Base-by-base conservation (phyloP, 495 filamentous ascomycete genomes). In the Penicillium bialowiezense region DNA sequence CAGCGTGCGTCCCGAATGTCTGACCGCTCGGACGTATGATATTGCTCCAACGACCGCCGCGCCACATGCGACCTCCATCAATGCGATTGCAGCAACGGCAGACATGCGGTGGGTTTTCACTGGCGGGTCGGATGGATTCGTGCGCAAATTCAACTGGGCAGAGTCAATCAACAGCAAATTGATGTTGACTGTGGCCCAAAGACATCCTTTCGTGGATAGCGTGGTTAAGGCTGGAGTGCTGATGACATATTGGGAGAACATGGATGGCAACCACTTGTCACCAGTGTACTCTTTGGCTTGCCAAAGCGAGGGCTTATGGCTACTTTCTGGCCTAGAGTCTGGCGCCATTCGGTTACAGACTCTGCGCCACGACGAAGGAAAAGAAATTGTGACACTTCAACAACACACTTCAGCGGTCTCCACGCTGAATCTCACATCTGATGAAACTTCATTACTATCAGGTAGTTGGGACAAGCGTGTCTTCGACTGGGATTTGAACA, bases 1-100 rank as follows among this genome's bases (percentile, higher is more conserved):
- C 0, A 79, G 70, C 33, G 74, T 92, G 26, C 86, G 89, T n/a
- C 69, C 85, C 23, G 95, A 96, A 60, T 89, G 82, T 36, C 73
- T 92, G 19, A 86, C 81, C 7, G 93, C 95, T n/a, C 68, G 77
- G 21, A 84, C 84, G 12, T 99, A 97, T 76, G 93, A 99, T 67
- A 96, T 99, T 34, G 86, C 92, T 6, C 93, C 93, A 6, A 97
- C 95, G 18, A 96, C 96, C 65, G 93, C 93, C 12, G 93, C 93
- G 2, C 93, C 93, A 3, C 91, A 96, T 64, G 86, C 88, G 49
- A 99, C 93, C 10, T 97, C 91, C 28, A 89, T 99, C 72, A 99
- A 99, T 60, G 85, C 90, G 3, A 78, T 97, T 36, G 84, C 90
- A 19, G 81, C 93, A 28, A 99, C 93, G 1, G 90, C 91, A 13